These are phyloP conservation scores for Coemansia sp. DNA, from an alignment of 192 early-diverging fungal species.

Conservation along the genomic window DNA sequence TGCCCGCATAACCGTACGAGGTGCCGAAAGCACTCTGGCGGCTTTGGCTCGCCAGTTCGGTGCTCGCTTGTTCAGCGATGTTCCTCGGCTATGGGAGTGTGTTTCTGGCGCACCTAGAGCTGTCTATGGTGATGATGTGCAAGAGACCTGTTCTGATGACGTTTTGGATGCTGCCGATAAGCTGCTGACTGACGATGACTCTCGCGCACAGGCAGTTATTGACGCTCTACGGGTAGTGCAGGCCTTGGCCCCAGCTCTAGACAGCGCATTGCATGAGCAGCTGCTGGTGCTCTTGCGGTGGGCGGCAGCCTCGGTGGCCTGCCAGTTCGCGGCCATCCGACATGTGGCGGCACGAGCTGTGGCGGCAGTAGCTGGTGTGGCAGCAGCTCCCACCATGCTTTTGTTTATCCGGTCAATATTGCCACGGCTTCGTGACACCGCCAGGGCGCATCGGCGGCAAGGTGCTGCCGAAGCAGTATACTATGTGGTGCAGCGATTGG, in stretches of 20 bases:
- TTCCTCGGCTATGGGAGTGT: conserved; percentile 48
- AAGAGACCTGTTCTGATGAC: conserved; percentile 2
- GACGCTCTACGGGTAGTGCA: conserved; percentile 74
- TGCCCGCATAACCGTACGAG: conserved; percentile 62
- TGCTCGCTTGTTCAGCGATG: conserved; percentile 17
- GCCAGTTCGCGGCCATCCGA: conserved; percentile 71
- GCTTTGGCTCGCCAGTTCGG: conserved; percentile 42
- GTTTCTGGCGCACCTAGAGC: conserved; percentile 30
- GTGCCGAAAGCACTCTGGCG: conserved; percentile 55
- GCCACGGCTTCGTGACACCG: conserved; percentile 73
- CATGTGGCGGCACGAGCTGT: conserved; percentile 76
- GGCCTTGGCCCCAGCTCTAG: conserved; percentile 59
- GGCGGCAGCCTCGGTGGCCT: conserved; percentile 62
- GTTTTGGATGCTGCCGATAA: conserved; percentile 28
- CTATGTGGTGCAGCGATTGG: conserved; percentile 75
- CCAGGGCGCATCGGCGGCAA: conserved; percentile 69
- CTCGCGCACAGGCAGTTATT: conserved; percentile 62
- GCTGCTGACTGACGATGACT: conserved; percentile 7
- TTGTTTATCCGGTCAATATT: conserved; percentile 73
- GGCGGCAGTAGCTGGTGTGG: conserved; percentile 65
- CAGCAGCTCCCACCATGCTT: conserved; percentile 73
- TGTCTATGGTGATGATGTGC: conserved; percentile 10
- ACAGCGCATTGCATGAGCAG: conserved; percentile 54
- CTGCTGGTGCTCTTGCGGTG: conserved; percentile 62
- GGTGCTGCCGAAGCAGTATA: conserved; percentile 84